A percentile compares a stretch with the other conserved stretches of the same genome.
Evolutionary conservation across 2,329 filamentous ascomycete genomes (phyloP).

Genomic region (Emmonsiellopsis sp.): DNA sequence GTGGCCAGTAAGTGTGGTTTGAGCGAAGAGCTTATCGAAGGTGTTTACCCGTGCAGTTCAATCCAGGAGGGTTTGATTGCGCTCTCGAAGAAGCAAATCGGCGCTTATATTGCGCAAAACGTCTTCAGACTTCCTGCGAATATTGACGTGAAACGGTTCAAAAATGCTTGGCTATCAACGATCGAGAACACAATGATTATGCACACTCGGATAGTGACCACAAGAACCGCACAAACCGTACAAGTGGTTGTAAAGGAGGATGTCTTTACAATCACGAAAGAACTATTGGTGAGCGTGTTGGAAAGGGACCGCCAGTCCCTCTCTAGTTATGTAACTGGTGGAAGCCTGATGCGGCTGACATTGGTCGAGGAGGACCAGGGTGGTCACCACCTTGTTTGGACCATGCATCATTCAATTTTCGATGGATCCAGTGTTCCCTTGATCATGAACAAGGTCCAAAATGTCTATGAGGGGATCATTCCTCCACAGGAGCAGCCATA

Average conservation of each 20-base stretch:
- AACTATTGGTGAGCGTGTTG: background rate
- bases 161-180: slow-evolving; percentile 52
- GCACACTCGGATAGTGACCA: slow-evolving; percentile 61
- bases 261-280: background rate
- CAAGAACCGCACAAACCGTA: slow-evolving; percentile 25
- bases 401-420: slow-evolving; percentile 35
- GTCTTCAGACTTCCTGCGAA: slow-evolving; percentile 54
- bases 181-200: slow-evolving; percentile 61
- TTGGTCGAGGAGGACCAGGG: slow-evolving; percentile 8
- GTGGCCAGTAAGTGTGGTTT: slow-evolving; percentile 14
- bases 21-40: slow-evolving; percentile 4
- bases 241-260: slow-evolving; percentile 32
- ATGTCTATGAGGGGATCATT: slow-evolving; percentile 8
- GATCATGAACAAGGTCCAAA: slow-evolving; percentile 11
- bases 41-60: slow-evolving; percentile 10
- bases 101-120: slow-evolving; percentile 55
- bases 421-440: slow-evolving; percentile 25
- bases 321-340: slow-evolving; percentile 16
- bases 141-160: slow-evolving; percentile 42
- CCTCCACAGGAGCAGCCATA: slow-evolving; percentile 8
- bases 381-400: slow-evolving; percentile 26
- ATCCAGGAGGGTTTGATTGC: slow-evolving; percentile 12
- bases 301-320: slow-evolving; percentile 7
- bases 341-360: slow-evolving; percentile 22
- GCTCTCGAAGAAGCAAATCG: slow-evolving; percentile 30